phyloP scores from a whole-genome alignment of 2,329 filamentous ascomycete species.

The Neofusicoccum sp. region DNA sequence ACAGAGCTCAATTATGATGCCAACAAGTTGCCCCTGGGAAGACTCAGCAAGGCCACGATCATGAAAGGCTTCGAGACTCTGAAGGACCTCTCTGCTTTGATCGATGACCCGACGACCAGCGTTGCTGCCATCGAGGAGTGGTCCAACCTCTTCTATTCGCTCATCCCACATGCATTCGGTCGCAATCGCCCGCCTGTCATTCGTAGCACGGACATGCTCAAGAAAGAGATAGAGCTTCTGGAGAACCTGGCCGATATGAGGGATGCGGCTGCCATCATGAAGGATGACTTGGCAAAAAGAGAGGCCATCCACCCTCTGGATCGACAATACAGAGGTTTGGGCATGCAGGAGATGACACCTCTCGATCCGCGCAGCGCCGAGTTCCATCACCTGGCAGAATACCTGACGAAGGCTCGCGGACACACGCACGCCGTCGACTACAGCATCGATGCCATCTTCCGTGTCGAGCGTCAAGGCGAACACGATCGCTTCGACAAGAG shows the following conservation, averaged over 20 bases:
- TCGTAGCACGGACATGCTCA: conserved; percentile 57
- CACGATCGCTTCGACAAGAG: conserved; percentile 66
- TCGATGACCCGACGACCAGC: conserved; percentile 59
- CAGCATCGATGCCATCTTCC: conserved; percentile 74
- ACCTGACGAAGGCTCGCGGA: conserved; percentile 69
- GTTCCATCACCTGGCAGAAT: conserved; percentile 65
- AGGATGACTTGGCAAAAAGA: conserved; percentile 55
- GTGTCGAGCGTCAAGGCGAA: conserved; percentile 77
- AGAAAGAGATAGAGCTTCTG: conserved; percentile 76
- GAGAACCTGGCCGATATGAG: conserved; percentile 86
- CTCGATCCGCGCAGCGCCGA: conserved; percentile 63
- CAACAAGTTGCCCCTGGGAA: conserved; percentile 79
- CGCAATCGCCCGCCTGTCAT: conserved; percentile 74
- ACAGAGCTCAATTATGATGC: conserved; percentile 69
- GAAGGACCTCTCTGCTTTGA: conserved; percentile 70
- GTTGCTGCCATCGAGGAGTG: conserved; percentile 59
- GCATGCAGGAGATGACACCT: conserved; percentile 75
- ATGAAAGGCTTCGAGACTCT: conserved; percentile 73
- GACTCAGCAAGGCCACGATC: conserved; percentile 79
- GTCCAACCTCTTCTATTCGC: conserved; percentile 77
- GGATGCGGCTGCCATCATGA: conserved; percentile 76
- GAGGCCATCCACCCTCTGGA: conserved; percentile 67
- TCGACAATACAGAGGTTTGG: conserved; percentile 70
- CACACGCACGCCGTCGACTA: conserved; percentile 65
- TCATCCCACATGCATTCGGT: conserved; percentile 82